A percentile compares a stretch with the other conserved stretches of the same genome.
Conservation (phyloP, 768 basidiomycete species). For the Terana coerulea region DNA sequence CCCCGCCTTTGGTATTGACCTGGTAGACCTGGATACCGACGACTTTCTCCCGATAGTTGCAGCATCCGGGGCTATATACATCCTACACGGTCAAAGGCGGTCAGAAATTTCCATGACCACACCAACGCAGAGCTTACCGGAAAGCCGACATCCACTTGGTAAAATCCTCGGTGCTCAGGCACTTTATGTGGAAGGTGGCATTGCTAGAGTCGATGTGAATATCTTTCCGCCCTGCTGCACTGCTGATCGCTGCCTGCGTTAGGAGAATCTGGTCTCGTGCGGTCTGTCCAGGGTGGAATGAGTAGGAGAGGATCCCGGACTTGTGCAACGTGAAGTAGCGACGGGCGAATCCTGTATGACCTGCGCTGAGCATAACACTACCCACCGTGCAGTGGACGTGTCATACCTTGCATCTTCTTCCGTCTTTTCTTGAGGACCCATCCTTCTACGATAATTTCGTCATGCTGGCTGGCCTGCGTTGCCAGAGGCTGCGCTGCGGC, state of each 20-base stretch:
- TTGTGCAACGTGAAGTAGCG: conserved; percentile 73
- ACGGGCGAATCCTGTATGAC: conserved; percentile 68
- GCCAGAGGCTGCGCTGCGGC: conserved; percentile 13
- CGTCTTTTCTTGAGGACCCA: conserved; percentile 86
- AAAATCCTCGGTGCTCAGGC: conserved; percentile 68
- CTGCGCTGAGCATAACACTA: not conserved
- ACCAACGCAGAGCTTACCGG: conserved; percentile 41
- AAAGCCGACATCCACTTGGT: conserved; percentile 70
- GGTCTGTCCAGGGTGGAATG: conserved; percentile 68
- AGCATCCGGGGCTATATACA: conserved; percentile 53
- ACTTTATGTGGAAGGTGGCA: conserved; percentile 81
- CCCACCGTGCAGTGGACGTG: not conserved
- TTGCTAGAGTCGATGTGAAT: conserved; percentile 76
- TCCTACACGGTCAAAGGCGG: conserved; percentile 36
- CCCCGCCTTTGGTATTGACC: conserved; percentile 37
- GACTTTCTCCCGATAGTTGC: conserved; percentile 33
- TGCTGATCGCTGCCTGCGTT: conserved; percentile 73
- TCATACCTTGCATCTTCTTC: conserved; percentile 81
- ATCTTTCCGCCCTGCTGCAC: conserved; percentile 66
- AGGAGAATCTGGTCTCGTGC: conserved; percentile 63
- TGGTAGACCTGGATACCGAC: conserved; percentile 29
- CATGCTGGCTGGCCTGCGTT: conserved; percentile 1
- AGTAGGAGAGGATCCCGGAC: conserved; percentile 70
- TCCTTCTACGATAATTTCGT: conserved; percentile 51
- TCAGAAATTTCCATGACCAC: not conserved